These are phyloP conservation scores for Stemphylium vesicarium DNA, from an alignment of 2,329 filamentous ascomycete genomes.

Conservation along the genomic window DNA sequence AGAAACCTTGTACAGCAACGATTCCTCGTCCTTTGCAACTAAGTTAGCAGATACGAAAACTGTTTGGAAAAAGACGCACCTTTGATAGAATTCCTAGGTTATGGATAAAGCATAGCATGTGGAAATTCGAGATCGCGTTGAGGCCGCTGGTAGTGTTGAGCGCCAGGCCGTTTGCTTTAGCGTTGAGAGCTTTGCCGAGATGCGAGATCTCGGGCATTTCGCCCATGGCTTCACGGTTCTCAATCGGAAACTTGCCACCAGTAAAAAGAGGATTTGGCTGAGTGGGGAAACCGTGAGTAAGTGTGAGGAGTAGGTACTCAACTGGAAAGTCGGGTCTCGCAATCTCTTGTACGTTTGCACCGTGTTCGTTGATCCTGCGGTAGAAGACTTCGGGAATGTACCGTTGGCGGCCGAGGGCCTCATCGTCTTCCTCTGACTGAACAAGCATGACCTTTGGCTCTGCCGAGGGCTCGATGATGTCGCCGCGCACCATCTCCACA, in stretches of 20 bases:
- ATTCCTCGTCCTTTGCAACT: conserved; percentile 78
- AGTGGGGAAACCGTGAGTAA: conserved; percentile 95
- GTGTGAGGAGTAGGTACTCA: conserved; percentile 92
- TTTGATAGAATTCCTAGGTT: conserved; percentile 81
- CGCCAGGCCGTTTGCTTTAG: conserved; percentile 57
- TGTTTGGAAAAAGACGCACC: conserved; percentile 58
- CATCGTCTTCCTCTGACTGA: conserved; percentile 86
- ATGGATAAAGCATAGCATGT: conserved; percentile 87
- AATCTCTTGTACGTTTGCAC: conserved; percentile 94
- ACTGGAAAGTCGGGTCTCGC: conserved; percentile 96
- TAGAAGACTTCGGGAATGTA: conserved; percentile 99
- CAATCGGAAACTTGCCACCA: conserved; percentile 77
- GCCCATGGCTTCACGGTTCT: conserved; percentile 87
- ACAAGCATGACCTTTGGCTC: conserved; percentile 95
- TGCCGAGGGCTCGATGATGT: conserved; percentile 93
- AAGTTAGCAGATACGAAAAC: conserved; percentile 12
- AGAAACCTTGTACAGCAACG: conserved; percentile 83
- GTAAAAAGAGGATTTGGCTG: conserved; percentile 79
- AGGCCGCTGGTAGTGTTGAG: conserved; percentile 68
- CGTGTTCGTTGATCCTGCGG: conserved; percentile 93
- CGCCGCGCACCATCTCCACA: conserved; percentile 94
- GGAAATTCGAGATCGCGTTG: conserved; percentile 85
- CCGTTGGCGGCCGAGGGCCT: conserved; percentile 70
- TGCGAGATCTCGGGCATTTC: conserved; percentile 78
- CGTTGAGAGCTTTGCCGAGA: conserved; percentile 72